A percentile compares a stretch with the other conserved stretches of the same genome.
Evolutionary conservation across 495 filamentous ascomycete genomes (phyloP).

Genomic region (Oidiodendron maius): DNA sequence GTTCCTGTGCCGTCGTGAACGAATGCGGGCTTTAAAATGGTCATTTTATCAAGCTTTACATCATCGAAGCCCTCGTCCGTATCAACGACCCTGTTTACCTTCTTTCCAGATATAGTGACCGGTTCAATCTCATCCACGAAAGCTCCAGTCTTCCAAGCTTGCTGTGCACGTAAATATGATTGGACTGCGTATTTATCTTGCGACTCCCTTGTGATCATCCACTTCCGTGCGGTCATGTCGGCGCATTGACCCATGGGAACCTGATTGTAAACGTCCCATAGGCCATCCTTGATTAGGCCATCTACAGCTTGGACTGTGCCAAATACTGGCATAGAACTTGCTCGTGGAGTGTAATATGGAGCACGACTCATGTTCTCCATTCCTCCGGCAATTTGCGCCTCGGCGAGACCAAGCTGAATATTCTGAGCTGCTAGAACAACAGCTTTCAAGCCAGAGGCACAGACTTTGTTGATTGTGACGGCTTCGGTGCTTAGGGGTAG

Average conservation of each 20-base stretch:
- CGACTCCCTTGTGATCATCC: conserved; percentile 64
- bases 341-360: conserved; percentile 79
- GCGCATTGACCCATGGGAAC: conserved; percentile 97
- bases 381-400: conserved; percentile 82
- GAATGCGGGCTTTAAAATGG: conserved; percentile 75
- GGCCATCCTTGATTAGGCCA: not conserved
- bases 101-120: conserved; percentile 72
- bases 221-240: conserved; percentile 86
- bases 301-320: not conserved
- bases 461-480: conserved; percentile 87
- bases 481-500: conserved; percentile 57
- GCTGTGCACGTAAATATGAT: conserved; percentile 82
- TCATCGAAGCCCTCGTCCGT: conserved; percentile 59
- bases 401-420: conserved; percentile 79
- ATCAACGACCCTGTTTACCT: conserved; percentile 67
- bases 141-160: conserved; percentile 67
- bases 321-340: conserved; percentile 61
- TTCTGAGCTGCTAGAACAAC: conserved; percentile 83
- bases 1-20: conserved; percentile 72
- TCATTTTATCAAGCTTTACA: conserved; percentile 54
- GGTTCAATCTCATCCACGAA: conserved; percentile 82
- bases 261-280: not conserved
- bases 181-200: conserved; percentile 85
- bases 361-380: conserved; percentile 95
- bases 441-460: conserved; percentile 86